Percentiles rank a stretch among this genome's conserved stretches.
Conservation (phyloP, 1,284 basidiomycete species). For the Pascua sp. region DNA sequence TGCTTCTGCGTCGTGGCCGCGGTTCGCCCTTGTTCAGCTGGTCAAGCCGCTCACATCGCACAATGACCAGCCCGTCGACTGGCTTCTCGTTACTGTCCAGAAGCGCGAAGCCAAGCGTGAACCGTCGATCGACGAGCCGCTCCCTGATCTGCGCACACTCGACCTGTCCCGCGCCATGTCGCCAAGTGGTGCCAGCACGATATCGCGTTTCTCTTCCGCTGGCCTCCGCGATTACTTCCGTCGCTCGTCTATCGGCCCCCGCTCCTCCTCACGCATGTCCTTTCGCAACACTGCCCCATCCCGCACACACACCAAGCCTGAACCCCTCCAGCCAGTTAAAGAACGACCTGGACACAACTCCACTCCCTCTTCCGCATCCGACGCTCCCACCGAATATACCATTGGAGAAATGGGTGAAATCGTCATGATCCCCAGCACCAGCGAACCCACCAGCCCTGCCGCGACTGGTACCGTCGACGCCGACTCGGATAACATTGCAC, state of each 20-base stretch:
- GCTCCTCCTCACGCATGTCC: slow-evolving; percentile 13
- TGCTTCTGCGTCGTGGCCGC: slow-evolving; percentile 27
- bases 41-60: slow-evolving; percentile 6
- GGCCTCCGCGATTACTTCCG: slow-evolving; percentile 27
- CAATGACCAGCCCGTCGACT: slow-evolving; percentile 19
- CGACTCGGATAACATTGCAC: slow-evolving; percentile 3
- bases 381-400: slow-evolving; percentile 31
- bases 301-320: neutral
- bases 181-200: slow-evolving; percentile 15
- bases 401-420: slow-evolving; percentile 34
- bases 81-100: slow-evolving; percentile 34
- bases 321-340: neutral
- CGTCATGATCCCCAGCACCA: slow-evolving; percentile 20
- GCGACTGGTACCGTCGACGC: slow-evolving; percentile 2
- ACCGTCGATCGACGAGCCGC: slow-evolving; percentile 3
- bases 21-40: slow-evolving; percentile 35
- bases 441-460: neutral
- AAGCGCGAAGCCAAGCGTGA: slow-evolving; percentile 11
- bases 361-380: slow-evolving; percentile 16
- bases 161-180: slow-evolving; percentile 17
- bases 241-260: slow-evolving; percentile 1
- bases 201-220: slow-evolving; percentile 20
- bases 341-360: neutral
- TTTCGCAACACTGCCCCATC: neutral
- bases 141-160: slow-evolving; percentile 6